Base-by-base conservation (phyloP, 768 basidiomycete genomes). In the Leccinum boreale region DNA sequence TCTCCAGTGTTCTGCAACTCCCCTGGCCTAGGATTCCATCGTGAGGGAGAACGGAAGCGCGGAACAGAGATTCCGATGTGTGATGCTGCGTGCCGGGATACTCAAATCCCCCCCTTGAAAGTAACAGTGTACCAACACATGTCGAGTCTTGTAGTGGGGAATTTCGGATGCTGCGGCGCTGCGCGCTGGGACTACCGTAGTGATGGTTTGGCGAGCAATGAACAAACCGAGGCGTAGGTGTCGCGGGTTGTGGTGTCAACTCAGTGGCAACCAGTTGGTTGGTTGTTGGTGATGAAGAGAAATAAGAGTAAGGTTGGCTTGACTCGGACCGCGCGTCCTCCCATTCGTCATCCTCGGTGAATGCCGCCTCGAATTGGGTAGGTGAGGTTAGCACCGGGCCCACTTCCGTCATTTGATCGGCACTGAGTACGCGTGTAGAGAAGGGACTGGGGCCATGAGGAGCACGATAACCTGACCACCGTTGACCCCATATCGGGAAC, bases 401-500 rank as follows among this genome's bases (percentile, higher is more conserved):
- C 49, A 69, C 47, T 61, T 71, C 60, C 7, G 58, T 50, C 65
- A 67, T 70, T 31, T 26, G 60, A 55, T 61, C 57, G 57, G 49
- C 57, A 36, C 39, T 56, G 55, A 70, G 60, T 56, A 60, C 28
- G 52, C 62, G 65, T 3, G 56, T 65, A 31, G 61, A 67, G 51
- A 69, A 71, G 21, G 61, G 47, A 35, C 70, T 72, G 29, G 70
- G 67, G 15, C 70, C 66, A 35, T 52, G 60, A 50, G 70, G 64
- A 55, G 42, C 44, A 60, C 58, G 63, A 55, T 66, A 59, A 15
- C 60, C 53, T 29, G 64, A 54, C 70, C 70, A 71, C 31, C 70
- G 66, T 53, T 70, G 68, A 57, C 72, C 72, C 72, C 72, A 73
- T 56, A 71, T 57, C 15, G 70, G 66, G 31, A 73, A 59, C 70